Conservation (phyloP, 345 rosid genomes). For the Melastoma malabathricum region DNA sequence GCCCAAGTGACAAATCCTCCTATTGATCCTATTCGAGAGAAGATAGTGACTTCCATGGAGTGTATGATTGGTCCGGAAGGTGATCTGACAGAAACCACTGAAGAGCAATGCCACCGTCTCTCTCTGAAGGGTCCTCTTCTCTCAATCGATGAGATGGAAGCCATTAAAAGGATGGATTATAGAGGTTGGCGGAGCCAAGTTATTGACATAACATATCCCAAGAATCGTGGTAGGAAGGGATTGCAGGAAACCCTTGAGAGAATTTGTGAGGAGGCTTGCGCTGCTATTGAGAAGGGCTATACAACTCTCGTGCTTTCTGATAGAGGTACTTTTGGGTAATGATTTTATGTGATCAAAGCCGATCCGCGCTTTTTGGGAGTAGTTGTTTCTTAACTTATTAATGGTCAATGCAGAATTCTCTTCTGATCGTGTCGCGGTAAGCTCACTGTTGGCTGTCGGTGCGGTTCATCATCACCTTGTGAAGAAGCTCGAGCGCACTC, state of each 20-base stretch:
- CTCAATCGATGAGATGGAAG: slow-evolving; percentile 69
- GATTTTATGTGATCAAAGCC: too few species aligned
- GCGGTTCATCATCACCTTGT: slow-evolving; percentile 97
- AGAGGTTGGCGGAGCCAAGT: slow-evolving; percentile 86
- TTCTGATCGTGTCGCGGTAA: slow-evolving; percentile 64
- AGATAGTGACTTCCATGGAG: slow-evolving; percentile 96
- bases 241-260: slow-evolving; percentile 79
- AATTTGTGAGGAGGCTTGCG: slow-evolving; percentile 78
- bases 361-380: neutral
- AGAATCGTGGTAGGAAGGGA: slow-evolving; percentile 74
- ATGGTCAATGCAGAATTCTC: slow-evolving; percentile 54
- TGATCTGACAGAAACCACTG: slow-evolving; percentile 92
- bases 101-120: slow-evolving; percentile 94
- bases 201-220: slow-evolving; percentile 82
- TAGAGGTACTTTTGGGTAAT: too few species aligned
- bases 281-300: slow-evolving; percentile 84
- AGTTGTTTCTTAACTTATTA: neutral
- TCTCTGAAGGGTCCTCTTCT: slow-evolving; percentile 81
- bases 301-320: slow-evolving; percentile 83
- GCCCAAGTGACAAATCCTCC: slow-evolving; percentile 99
- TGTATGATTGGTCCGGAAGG: slow-evolving; percentile 99
- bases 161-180: slow-evolving; percentile 78
- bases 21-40: slow-evolving; percentile 96
- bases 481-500: slow-evolving; percentile 80
- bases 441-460: slow-evolving; percentile 97